These are phyloP conservation scores for Croton setiger DNA, from an alignment of 441 rosid species.

Conservation along the genomic window DNA sequence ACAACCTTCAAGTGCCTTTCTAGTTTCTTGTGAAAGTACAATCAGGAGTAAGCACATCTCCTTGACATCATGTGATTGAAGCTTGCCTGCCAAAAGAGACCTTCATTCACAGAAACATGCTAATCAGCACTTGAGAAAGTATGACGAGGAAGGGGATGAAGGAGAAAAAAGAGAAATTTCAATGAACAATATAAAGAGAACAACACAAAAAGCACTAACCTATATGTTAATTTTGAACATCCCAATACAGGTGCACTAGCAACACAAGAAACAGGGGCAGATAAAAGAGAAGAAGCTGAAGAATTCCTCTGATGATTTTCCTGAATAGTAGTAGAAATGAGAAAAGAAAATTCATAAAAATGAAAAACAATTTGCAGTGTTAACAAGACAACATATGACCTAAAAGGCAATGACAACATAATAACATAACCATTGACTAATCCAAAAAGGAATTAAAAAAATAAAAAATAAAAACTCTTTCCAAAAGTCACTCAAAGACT, in stretches of 20 bases:
- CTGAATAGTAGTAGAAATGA: constrained; percentile 17
- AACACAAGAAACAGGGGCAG: constrained; percentile 30
- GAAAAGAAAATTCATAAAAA: not conserved
- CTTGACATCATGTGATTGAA: constrained; percentile 51
- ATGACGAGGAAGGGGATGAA: not conserved
- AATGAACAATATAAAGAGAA: constrained; percentile 2
- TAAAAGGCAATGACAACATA: not conserved
- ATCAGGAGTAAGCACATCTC: constrained; percentile 47
- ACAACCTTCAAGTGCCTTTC: constrained; percentile 44
- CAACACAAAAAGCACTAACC: constrained; percentile 32
- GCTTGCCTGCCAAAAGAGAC: constrained; percentile 57
- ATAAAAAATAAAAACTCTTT: not conserved
- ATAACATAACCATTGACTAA: not conserved
- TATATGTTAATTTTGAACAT: constrained; percentile 45
- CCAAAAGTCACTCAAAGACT: not conserved
- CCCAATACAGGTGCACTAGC: constrained; percentile 35
- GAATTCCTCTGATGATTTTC: constrained; percentile 30
- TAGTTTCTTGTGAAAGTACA: constrained; percentile 13
- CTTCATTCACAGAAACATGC: constrained; percentile 32
- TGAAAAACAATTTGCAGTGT: not conserved
- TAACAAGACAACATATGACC: not conserved
- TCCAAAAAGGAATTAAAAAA: not conserved
- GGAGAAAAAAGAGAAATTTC: not conserved
- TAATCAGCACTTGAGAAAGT: constrained; percentile 17
- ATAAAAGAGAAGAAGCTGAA: constrained; percentile 28